phyloP scores from a whole-genome alignment of 805 yeast species.

The Starmerella powellii region DNA sequence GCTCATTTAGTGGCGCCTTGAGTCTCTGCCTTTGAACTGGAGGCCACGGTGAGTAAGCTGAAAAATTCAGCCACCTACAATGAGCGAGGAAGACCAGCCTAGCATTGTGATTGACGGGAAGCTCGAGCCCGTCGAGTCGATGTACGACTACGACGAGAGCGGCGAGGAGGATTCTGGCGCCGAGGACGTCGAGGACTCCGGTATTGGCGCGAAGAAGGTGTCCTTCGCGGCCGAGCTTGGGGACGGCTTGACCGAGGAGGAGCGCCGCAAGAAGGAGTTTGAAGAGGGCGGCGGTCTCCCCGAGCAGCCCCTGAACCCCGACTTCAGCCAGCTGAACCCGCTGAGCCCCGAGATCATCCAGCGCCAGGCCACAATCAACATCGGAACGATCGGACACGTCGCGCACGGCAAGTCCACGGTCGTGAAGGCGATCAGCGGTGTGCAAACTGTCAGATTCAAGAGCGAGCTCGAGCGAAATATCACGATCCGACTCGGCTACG shows the following conservation, averaged over 20 bases:
- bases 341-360: slow-evolving; percentile 81
- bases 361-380: slow-evolving; percentile 97
- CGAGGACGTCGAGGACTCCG: slow-evolving; percentile 21
- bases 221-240: slow-evolving; percentile 53
- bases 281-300: slow-evolving; percentile 98
- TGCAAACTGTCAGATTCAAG: slow-evolving; percentile 97
- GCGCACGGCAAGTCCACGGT: slow-evolving; percentile 94
- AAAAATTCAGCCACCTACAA: slow-evolving; percentile 11
- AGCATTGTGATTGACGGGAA: slow-evolving; percentile 66
- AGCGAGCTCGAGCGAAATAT: slow-evolving; percentile 98
- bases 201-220: slow-evolving; percentile 46
- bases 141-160: slow-evolving; percentile 36
- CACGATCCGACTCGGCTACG: slow-evolving; percentile 96
- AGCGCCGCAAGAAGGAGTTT: slow-evolving; percentile 67
- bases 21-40: too few species aligned
- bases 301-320: slow-evolving; percentile 86
- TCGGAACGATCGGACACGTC: slow-evolving; percentile 90
- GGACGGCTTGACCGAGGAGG: slow-evolving; percentile 54
- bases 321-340: slow-evolving; percentile 69
- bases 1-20: too few species aligned
- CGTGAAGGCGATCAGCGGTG: slow-evolving; percentile 93
- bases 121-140: slow-evolving; percentile 33
- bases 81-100: slow-evolving; percentile 39
- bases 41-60: slow-evolving; percentile 14
- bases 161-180: slow-evolving; percentile 27